Base-by-base conservation (phyloP, 106 monocot genomes). In the Vanilla planifolia region DNA sequence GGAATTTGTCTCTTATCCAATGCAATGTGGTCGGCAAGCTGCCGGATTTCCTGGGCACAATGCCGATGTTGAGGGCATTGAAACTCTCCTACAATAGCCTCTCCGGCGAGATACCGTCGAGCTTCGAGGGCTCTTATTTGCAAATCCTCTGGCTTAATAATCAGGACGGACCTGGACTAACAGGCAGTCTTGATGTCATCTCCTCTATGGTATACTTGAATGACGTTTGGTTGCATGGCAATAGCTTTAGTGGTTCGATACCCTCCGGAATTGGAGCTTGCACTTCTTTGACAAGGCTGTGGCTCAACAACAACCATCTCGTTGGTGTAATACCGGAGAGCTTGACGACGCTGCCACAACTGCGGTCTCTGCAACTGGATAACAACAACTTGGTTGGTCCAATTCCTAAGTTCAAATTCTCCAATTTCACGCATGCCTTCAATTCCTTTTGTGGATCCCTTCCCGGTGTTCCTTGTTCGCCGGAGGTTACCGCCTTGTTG, bases 191-290 rank as follows among this genome's bases (percentile, higher is more conserved):
- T 1, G 57, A 75, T 48, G 39, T 70, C n/a, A 32, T 84, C 13
- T 37, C 71, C 6, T 61, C 79, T 2, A 73, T 84, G 79, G 8
- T 29, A 4, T 75, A 60, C 4, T 51, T 84, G 17, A 29, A 30
- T 0, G 48, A 69, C 20, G 75, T 24, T 29, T 84, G 84, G 84
- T 61, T 84, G 17, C 84, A 84, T 69, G 84, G 84, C 8, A 84
- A 84, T 48, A 60, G 72, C 3, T 84, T 84, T 32, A 65, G 45
- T 2, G 84, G 79, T 7, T 0, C 64, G 8, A 79, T 84, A 27
- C 79, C 84, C 16, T 40, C 37, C 2, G 62, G 61, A 3, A 68
- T 84, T 55, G 65, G 75, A 11, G 44, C 41, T 4, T 71, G 75
- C 36, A 53, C 55, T 55, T 79, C 48, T 3, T 50, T 84, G 47